A percentile compares a stretch with the other conserved stretches of the same genome.
Evolutionary conservation across 164 flowering plant genomes (phyloP).

Genomic region (Magnolia changhungtana): DNA sequence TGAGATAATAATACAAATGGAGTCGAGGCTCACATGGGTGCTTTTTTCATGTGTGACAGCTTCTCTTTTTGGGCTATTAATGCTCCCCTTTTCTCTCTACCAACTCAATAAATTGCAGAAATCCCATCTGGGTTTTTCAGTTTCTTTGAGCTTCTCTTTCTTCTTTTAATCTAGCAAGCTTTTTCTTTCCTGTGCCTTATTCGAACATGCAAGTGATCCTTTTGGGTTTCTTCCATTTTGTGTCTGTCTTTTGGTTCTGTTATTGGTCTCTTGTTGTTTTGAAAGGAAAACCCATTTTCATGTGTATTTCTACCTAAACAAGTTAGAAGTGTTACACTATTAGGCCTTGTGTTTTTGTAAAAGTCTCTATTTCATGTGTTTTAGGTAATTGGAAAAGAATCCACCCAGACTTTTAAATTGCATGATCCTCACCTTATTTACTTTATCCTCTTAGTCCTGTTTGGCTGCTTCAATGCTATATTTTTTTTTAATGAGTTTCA

Average conservation of each 20-base stretch:
- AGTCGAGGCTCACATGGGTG: constrained; percentile 31
- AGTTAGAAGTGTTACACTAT: too few relatives aligned
- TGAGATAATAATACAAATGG: constrained; percentile 8
- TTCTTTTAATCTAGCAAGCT: background rate
- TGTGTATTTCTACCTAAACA: too few relatives aligned
- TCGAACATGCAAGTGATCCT: background rate
- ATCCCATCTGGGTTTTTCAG: background rate
- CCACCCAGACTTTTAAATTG: background rate
- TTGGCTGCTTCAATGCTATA: background rate
- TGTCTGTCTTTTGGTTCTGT: background rate
- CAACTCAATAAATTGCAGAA: constrained; percentile 19
- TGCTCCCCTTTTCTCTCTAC: constrained; percentile 13
- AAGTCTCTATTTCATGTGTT: too few relatives aligned
- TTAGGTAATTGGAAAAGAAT: background rate
- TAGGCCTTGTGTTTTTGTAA: too few relatives aligned
- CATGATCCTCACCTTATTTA: background rate
- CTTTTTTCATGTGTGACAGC: constrained; percentile 28
- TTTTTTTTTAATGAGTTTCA: background rate
- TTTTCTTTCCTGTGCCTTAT: background rate
- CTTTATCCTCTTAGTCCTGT: background rate
- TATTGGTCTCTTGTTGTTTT: background rate
- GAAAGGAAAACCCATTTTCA: too few relatives aligned
- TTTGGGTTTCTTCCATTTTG: background rate
- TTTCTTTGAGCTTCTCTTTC: background rate
- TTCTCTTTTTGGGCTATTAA: constrained; percentile 24